phyloP scores from a whole-genome alignment of 371 early-diverging fungal species.

The Rhizopus sp. region DNA sequence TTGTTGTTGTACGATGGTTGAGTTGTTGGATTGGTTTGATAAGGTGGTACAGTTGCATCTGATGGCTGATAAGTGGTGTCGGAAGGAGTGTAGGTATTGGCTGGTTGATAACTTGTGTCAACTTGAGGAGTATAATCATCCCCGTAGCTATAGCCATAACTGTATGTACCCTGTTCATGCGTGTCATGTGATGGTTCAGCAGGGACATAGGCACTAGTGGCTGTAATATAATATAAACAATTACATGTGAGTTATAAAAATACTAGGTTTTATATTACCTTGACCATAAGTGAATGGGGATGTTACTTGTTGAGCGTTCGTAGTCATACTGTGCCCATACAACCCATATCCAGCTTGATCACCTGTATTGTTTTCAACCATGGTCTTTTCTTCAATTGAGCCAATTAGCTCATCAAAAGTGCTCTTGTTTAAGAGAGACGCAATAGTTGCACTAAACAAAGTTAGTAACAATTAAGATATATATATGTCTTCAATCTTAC shows the following conservation, averaged over 20 bases:
- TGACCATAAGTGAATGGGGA: conserved; percentile 1
- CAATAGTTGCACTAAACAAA: conserved; percentile 9
- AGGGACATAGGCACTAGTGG: conserved; percentile 13
- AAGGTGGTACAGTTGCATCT: conserved; percentile 4
- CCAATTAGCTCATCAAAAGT: conserved; percentile 20
- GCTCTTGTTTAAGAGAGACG: conserved; percentile 14
- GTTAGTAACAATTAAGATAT: background rate
- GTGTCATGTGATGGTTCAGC: conserved; percentile 5
- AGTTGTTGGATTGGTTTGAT: conserved; percentile 7
- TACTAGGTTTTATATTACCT: background rate
- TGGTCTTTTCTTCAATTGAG: conserved; percentile 10
- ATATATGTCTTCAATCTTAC: background rate
- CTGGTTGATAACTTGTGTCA: conserved; percentile 19
- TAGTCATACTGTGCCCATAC: conserved; percentile 8
- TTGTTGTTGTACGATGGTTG: background rate
- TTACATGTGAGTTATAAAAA: background rate
- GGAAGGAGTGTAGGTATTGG: conserved; percentile 18
- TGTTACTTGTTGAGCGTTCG: background rate
- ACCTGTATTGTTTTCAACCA: background rate
- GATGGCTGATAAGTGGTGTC: conserved; percentile 7
- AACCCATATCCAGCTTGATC: conserved; percentile 2
- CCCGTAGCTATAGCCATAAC: conserved; percentile 26
- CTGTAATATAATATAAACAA: conserved; percentile 13
- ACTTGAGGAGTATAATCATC: conserved; percentile 28
- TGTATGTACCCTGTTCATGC: conserved; percentile 13